Percentiles rank a stretch among this genome's conserved stretches.
Conservation (phyloP, 2,329 filamentous ascomycete species). For the Endoconidiophora laricicola region DNA sequence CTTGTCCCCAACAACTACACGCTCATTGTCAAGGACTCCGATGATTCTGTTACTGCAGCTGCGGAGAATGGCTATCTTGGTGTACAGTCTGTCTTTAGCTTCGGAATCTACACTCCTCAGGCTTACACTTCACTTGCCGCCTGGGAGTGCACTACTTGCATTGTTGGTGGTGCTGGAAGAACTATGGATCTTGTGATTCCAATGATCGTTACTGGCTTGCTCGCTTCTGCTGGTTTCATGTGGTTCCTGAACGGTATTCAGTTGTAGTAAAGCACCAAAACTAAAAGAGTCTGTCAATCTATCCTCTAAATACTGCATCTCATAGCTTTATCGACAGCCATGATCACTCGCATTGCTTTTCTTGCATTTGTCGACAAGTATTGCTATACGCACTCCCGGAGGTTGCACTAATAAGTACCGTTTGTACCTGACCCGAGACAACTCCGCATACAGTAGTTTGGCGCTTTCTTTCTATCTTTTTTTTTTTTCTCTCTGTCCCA, state of each 20-base stretch:
- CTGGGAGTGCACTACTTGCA: constrained; percentile 43
- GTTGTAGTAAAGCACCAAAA: constrained; percentile 15
- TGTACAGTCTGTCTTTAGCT: constrained; percentile 31
- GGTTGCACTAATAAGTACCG: too few relatives aligned
- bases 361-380: background rate
- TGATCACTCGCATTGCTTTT: background rate
- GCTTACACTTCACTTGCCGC: constrained; percentile 34
- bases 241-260: constrained; percentile 43
- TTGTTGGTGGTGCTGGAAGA: constrained; percentile 22
- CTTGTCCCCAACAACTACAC: constrained; percentile 41
- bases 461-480: too few relatives aligned
- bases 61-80: constrained; percentile 39
- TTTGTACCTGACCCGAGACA: too few relatives aligned
- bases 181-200: constrained; percentile 2
- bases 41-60: constrained; percentile 30
- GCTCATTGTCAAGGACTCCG: constrained; percentile 44
- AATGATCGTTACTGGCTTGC: constrained; percentile 25
- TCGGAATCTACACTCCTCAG: constrained; percentile 39
- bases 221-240: constrained; percentile 44
- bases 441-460: too few relatives aligned
- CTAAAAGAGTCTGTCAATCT: background rate
- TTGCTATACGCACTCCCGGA: background rate
- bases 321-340: background rate
- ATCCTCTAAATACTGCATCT: background rate
- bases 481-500: background rate